Base-by-base conservation (phyloP, 768 basidiomycete species). In the Favolaschia claudopus region DNA sequence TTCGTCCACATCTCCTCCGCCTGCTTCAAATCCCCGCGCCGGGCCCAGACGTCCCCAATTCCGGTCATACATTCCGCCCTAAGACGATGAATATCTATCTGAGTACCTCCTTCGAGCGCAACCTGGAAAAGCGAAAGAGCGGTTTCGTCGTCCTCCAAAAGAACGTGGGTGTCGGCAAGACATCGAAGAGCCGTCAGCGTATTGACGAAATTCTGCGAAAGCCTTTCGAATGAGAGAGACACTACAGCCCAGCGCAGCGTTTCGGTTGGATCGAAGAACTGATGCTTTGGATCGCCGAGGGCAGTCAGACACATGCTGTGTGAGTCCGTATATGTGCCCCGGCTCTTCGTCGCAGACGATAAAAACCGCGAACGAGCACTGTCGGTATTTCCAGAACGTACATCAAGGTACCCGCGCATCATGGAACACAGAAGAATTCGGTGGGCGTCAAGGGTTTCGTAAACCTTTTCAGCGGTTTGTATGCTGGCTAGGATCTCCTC, bases 21-120 rank as follows among this genome's bases (percentile, higher is more conserved):
- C 45, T 46, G 45, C 15, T 31, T 31, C 29, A 19, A 46, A 31
- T 46, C 29, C 33, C 45, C 45, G 45, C 45, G 45, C 45, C 45
- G 45, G 17, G 22, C 29, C 45, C 29, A 31, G 45, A 46, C 33
- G 33, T 46, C 29, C n/a, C 29, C 45, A 46, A 46, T 46, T 46
- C 45, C 45, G 33, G 29, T 20, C 45, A 46, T 46, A 31, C 45
- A 46, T 14, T 46, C 45, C 14, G 45, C 45, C 29, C 45, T 28
- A 28, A 46, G n/a, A 20, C 45, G 27, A 46, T 46, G 45, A 31
- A 46, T 46, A 20, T 46, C 45, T 31, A 46, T 46, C 33, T 46
- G 29, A 20, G 45, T 46, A 31, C 29, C 45, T 15, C 45, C 45
- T 32, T 46, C 45, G 29, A 46, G 33, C 10, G 45, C 33, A 46